phyloP scores from a whole-genome alignment of 106 monocot genomes.

The Allium cepa region DNA sequence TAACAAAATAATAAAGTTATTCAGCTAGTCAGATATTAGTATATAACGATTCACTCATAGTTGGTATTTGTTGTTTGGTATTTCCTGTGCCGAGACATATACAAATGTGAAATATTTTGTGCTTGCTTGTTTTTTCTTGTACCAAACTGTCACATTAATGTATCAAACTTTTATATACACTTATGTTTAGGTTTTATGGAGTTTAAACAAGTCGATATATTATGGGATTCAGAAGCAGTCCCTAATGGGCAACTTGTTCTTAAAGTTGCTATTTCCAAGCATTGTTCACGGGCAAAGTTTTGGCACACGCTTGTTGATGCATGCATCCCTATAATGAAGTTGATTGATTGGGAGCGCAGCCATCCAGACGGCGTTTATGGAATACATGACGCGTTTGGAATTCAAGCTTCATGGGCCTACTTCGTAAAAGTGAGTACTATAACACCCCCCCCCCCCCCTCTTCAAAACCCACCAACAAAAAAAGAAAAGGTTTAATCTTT shows the following conservation, averaged over 20 bases:
- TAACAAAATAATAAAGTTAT: too few relatives aligned
- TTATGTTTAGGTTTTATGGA: slow-evolving; percentile 56
- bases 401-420: slow-evolving; percentile 57
- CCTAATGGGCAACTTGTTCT: slow-evolving; percentile 48
- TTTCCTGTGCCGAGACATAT: too few relatives aligned
- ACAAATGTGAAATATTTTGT: too few relatives aligned
- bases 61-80: too few relatives aligned
- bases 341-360: slow-evolving; percentile 86
- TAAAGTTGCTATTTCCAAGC: slow-evolving; percentile 45
- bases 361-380: slow-evolving; percentile 46
- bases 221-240: slow-evolving; percentile 37
- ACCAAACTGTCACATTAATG: too few relatives aligned
- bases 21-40: too few relatives aligned
- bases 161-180: too few relatives aligned
- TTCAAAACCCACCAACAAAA: too few relatives aligned
- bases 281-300: slow-evolving; percentile 27
- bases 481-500: too few relatives aligned
- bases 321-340: slow-evolving; percentile 76
- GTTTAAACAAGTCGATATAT: slow-evolving; percentile 65
- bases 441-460: too few relatives aligned
- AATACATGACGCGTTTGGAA: slow-evolving; percentile 36
- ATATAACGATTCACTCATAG: too few relatives aligned
- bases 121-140: too few relatives aligned
- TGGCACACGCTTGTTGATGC: slow-evolving; percentile 67
- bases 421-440: slow-evolving; percentile 46